Evolutionary conservation across 2,329 filamentous ascomycete genomes (phyloP).

Genomic region (Talaromyces sp.): DNA sequence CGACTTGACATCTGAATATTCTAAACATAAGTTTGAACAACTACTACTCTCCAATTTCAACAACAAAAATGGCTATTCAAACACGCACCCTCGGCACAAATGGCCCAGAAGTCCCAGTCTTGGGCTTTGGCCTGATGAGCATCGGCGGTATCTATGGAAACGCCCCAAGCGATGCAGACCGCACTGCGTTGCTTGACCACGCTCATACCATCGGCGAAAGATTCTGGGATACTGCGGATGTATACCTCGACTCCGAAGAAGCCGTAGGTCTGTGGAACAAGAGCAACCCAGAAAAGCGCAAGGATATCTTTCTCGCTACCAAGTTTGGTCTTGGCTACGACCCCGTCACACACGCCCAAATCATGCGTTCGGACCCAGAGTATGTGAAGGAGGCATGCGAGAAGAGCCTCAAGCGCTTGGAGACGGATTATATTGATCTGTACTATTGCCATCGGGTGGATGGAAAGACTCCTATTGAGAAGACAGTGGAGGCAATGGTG

Average conservation of each 20-base stretch:
- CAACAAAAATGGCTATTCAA: background rate
- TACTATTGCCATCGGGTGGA: conserved; percentile 53
- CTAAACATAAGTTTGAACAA: background rate
- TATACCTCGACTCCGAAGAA: conserved; percentile 6
- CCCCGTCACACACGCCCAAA: background rate
- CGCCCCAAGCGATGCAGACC: conserved; percentile 12
- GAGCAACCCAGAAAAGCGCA: conserved; percentile 3
- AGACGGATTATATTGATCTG: conserved; percentile 19
- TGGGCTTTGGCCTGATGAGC: conserved; percentile 9
- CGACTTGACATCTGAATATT: background rate
- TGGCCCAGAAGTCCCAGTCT: background rate
- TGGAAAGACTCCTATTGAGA: conserved; percentile 39
- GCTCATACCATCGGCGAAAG: conserved; percentile 10
- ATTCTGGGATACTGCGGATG: conserved; percentile 12
- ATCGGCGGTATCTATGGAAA: conserved; percentile 4
- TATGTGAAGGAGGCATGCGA: conserved; percentile 11
- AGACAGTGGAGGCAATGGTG: conserved; percentile 26
- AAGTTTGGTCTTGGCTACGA: conserved; percentile 7
- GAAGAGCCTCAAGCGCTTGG: conserved; percentile 1
- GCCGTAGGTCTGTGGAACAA: conserved; percentile 4
- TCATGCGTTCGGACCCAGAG: conserved; percentile 6
- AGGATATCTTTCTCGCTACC: conserved; percentile 13
- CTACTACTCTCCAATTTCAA: background rate
- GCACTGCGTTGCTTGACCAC: conserved; percentile 5
- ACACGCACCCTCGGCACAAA: conserved; percentile 1